Conservation (phyloP, 139 green algal genomes). For the Spirogloea muscicola region DNA sequence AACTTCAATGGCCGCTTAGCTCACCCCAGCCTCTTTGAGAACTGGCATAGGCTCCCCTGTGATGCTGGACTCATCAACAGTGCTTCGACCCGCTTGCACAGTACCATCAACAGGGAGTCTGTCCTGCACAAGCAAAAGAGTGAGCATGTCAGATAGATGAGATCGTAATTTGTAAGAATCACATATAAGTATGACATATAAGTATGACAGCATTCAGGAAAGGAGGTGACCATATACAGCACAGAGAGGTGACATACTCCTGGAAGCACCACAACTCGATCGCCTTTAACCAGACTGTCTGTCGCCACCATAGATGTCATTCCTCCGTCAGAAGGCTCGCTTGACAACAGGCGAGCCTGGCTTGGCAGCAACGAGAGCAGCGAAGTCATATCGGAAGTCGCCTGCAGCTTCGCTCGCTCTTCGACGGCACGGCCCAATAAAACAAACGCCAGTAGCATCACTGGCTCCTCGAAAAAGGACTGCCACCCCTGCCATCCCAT, state of each 20-base stretch:
- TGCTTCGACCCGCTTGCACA: conserved; percentile 62
- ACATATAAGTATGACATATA: too few relatives aligned
- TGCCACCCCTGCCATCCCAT: conserved; percentile 78
- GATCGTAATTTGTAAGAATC: too few relatives aligned
- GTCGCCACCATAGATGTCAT: too few relatives aligned
- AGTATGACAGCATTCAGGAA: too few relatives aligned
- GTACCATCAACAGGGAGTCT: conserved; percentile 80
- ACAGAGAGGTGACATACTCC: conserved; percentile 48
- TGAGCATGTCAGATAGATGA: too few relatives aligned
- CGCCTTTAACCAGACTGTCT: conserved; percentile 66
- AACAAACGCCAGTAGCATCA: conserved; percentile 93
- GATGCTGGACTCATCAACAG: conserved; percentile 84
- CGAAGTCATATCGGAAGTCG: conserved; percentile 82
- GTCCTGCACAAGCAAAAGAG: too few relatives aligned
- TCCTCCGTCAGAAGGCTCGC: too few relatives aligned
- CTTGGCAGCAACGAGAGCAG: conserved; percentile 82
- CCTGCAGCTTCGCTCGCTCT: conserved; percentile 85
- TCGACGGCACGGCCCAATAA: conserved; percentile 84
- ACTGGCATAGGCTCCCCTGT: conserved; percentile 70
- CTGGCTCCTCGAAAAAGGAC: conserved; percentile 97
- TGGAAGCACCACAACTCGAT: conserved; percentile 77
- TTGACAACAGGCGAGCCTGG: conserved; percentile 58
- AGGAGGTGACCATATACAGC: too few relatives aligned
- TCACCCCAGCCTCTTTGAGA: conserved; percentile 52
- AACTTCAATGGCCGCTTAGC: neutral